Evolutionary conservation across 2,329 filamentous ascomycete genomes (phyloP).

Genomic region (Colletotrichum ledebouriae): DNA sequence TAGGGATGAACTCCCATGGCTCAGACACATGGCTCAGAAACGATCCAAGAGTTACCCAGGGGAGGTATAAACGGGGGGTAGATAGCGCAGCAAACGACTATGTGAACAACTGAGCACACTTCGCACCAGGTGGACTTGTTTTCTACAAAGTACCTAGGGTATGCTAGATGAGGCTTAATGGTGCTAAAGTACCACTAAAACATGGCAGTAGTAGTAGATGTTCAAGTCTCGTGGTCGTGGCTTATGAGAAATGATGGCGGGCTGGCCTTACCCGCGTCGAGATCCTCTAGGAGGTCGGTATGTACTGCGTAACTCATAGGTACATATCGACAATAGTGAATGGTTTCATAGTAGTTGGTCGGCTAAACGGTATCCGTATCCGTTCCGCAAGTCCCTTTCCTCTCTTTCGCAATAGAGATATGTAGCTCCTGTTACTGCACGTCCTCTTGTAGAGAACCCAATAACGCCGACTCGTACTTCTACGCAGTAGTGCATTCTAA

Average conservation of each 20-base stretch:
- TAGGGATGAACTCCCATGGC: too few species aligned
- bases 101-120: neutral
- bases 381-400: constrained; percentile 1
- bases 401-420: neutral
- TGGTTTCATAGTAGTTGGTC: neutral
- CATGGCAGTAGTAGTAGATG: constrained; percentile 7
- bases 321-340: neutral
- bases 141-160: neutral
- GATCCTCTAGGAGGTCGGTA: neutral
- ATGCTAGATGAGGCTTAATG: constrained; percentile 9
- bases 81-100: neutral
- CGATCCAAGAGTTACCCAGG: neutral
- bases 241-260: constrained; percentile 31
- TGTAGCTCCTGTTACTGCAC: constrained; percentile 8
- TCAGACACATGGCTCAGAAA: too few species aligned
- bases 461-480: neutral
- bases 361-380: constrained; percentile 1
- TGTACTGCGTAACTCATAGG: neutral
- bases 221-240: constrained; percentile 36
- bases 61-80: neutral
- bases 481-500: too few species aligned
- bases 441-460: neutral
- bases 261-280: constrained; percentile 28
- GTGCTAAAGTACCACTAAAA: constrained; percentile 23
- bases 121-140: neutral